Evolutionary conservation across 2,329 filamentous ascomycete species (phyloP).

Genomic region (Huntiella omanensis): DNA sequence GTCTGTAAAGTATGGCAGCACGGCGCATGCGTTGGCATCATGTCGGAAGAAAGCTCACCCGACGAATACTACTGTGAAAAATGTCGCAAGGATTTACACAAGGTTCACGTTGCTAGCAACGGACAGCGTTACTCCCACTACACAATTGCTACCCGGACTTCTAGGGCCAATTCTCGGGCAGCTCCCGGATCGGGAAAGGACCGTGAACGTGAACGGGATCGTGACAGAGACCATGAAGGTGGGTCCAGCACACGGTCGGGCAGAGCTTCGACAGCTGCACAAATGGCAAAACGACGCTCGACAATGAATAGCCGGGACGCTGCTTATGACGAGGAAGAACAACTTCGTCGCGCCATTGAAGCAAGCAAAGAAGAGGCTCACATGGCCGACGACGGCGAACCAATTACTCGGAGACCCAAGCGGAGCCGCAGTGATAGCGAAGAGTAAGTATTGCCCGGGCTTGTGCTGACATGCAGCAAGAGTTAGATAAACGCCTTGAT

Average conservation of each 20-base stretch:
- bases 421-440: constrained; percentile 78
- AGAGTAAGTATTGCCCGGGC: constrained; percentile 47
- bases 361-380: constrained; percentile 74
- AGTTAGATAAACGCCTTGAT: too few species aligned
- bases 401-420: constrained; percentile 45
- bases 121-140: constrained; percentile 55
- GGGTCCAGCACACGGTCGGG: constrained; percentile 38
- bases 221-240: constrained; percentile 41
- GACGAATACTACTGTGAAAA: constrained; percentile 97
- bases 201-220: constrained; percentile 15
- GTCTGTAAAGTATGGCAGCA: constrained; percentile 98
- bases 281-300: constrained; percentile 64
- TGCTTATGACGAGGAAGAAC: constrained; percentile 87
- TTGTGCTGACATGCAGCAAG: background rate
- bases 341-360: constrained; percentile 74
- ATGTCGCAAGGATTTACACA: constrained; percentile 82
- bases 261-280: constrained; percentile 29
- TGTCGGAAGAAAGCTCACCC: constrained; percentile 79
- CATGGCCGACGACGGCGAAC: constrained; percentile 28
- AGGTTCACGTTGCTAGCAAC: constrained; percentile 58
- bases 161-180: constrained; percentile 40
- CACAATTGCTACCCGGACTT: constrained; percentile 37
- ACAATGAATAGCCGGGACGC: constrained; percentile 96
- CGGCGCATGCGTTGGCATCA: constrained; percentile 90
- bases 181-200: constrained; percentile 31